Evolutionary conservation across 805 yeast genomes (phyloP).

Genomic region (Jamesozyma spencerorum): DNA sequence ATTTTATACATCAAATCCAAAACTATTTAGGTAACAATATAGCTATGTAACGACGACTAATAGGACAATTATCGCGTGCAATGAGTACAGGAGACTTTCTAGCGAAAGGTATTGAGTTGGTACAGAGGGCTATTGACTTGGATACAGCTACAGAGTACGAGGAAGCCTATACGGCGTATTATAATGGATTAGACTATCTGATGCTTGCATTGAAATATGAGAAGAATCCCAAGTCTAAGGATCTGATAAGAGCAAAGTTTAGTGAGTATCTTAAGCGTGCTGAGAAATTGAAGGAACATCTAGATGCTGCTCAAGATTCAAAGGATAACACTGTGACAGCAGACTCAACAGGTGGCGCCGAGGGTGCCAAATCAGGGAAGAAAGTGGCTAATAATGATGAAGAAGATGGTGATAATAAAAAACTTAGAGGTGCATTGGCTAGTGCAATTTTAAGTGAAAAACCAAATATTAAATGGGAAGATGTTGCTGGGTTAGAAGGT

Average conservation of each 20-base stretch:
- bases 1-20: too few species aligned
- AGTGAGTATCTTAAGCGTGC: conserved; percentile 89
- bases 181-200: conserved; percentile 85
- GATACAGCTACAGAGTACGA: conserved; percentile 84
- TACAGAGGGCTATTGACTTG: conserved; percentile 90
- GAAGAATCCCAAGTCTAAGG: conserved; percentile 82
- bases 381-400: conserved; percentile 39
- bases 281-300: conserved; percentile 82
- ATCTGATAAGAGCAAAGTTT: conserved; percentile 76
- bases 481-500: conserved; percentile 88
- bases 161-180: conserved; percentile 88
- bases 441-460: conserved; percentile 86
- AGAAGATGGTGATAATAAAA: conserved; percentile 75
- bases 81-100: conserved; percentile 64
- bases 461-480: conserved; percentile 91
- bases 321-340: conserved; percentile 39
- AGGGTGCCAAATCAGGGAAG: conserved; percentile 34
- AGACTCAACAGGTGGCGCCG: conserved; percentile 30
- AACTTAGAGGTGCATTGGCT: conserved; percentile 80
- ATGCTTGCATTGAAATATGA: conserved; percentile 95
- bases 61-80: neutral
- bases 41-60: neutral
- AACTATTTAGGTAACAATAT: too few species aligned
- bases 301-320: conserved; percentile 49
- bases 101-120: conserved; percentile 88